Base-by-base conservation (phyloP, 2,329 filamentous ascomycete species). In the Alternaria postmessia region DNA sequence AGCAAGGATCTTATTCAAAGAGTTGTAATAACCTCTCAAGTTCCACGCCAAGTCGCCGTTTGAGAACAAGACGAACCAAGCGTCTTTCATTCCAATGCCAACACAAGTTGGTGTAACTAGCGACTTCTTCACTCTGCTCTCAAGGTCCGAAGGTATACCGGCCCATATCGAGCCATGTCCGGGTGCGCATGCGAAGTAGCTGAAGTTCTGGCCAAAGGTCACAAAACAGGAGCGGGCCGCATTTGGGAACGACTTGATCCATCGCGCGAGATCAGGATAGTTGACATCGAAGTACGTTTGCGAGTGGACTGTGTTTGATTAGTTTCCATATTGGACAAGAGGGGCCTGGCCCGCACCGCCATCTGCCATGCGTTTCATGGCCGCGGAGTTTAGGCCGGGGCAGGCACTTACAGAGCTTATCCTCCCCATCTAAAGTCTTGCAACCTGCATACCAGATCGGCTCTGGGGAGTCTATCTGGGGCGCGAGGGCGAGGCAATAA, bases 41-140 rank as follows among this genome's bases (percentile, higher is more conserved):
- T 75, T 75, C 75, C 75, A 78, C 3, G 63, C 49, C 39, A 64
- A 68, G 39, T 73, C 67, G 2, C 74, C 72, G 51, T 74, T 67
- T 7, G 74, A 69, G 69, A 74, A 78, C 57, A 75, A 51, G 8
- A 75, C 72, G 36, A 76, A 74, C 74, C 75, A 78, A 28, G 74
- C 71, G 51, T 73, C 61, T 11, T 76, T 66, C 41, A 69, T 57
- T 1, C 75, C 74, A 8, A 78, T 59, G 12, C 68, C 61, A 18
- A 77, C 75, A 38, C 69, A 74, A 38, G 48, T 65, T 5, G 75
- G 75, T 1, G 70, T 75, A 41, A 75, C 74, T 44, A 69, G 66
- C 5, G 73, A 68, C 56, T 77, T 78, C 14, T 74, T 71, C 22
- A 78, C 64, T 55, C 73, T 77, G 48, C 74, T 71, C 41, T 69